Evolutionary conservation across 129 eudicot species (phyloP).

Genomic region (Pseudognaphalium luteoalbum): DNA sequence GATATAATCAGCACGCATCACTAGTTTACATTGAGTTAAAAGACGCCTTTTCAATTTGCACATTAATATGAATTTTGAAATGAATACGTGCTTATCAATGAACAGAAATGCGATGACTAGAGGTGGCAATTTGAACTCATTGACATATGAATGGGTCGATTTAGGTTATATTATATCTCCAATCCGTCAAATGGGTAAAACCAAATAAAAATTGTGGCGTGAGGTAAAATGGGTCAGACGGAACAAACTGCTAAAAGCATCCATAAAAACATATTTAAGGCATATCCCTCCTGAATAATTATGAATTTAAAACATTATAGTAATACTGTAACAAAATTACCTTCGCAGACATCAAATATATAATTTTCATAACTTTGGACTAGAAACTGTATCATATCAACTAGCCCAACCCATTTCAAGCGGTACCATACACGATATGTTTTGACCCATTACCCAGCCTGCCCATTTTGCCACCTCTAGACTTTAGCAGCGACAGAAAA

Average conservation of each 20-base stretch:
- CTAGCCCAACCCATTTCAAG: background rate
- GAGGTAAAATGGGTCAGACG: background rate
- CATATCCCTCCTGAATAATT: background rate
- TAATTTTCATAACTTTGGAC: background rate
- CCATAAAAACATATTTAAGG: background rate
- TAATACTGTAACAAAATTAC: background rate
- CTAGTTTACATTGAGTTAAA: background rate
- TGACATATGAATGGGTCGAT: background rate
- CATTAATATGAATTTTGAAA: background rate
- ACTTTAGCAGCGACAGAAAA: background rate
- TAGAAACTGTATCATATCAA: background rate
- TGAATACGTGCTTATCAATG: background rate
- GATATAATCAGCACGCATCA: background rate
- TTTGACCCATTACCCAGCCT: background rate
- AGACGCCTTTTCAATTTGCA: slow-evolving; percentile 5
- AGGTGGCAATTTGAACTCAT: background rate
- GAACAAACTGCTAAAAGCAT: background rate
- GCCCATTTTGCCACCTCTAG: background rate
- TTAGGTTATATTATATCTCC: background rate
- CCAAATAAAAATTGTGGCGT: too few species aligned
- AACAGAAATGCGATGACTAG: background rate
- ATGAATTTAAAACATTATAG: background rate
- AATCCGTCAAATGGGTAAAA: background rate
- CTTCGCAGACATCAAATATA: background rate
- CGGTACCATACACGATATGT: background rate